phyloP scores from a whole-genome alignment of 2,329 filamentous ascomycete species.

The Fusarium pseudograminearum region DNA sequence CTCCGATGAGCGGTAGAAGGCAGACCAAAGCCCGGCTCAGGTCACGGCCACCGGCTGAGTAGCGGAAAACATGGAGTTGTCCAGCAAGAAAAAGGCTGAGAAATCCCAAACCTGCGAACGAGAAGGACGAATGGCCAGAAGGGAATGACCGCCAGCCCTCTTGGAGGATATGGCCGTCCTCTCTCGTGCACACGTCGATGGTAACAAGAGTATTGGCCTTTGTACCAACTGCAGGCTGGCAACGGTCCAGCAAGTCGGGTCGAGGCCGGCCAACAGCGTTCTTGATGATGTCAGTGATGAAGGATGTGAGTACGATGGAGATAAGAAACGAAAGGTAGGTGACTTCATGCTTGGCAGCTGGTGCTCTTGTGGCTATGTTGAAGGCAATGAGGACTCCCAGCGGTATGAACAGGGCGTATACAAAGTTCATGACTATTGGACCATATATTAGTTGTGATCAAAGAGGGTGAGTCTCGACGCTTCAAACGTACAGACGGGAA shows the following conservation, averaged over 20 bases:
- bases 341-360: constrained; percentile 84
- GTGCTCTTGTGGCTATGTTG: constrained; percentile 71
- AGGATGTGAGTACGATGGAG: constrained; percentile 78
- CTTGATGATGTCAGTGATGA: constrained; percentile 92
- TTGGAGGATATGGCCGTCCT: constrained; percentile 75
- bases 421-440: constrained; percentile 74
- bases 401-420: constrained; percentile 82
- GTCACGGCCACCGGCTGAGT: constrained; percentile 60
- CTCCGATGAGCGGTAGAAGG: constrained; percentile 69
- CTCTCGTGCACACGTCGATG: constrained; percentile 79
- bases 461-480: background rate
- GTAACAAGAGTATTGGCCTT: constrained; percentile 67
- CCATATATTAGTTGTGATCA: constrained; percentile 4
- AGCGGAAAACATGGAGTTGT: constrained; percentile 69
- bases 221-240: constrained; percentile 72
- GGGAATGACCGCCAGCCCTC: constrained; percentile 90
- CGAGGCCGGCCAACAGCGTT: constrained; percentile 83
- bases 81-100: constrained; percentile 77
- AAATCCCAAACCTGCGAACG: constrained; percentile 83
- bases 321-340: constrained; percentile 85
- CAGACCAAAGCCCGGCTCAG: constrained; percentile 69
- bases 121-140: constrained; percentile 82
- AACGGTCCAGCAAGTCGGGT: constrained; percentile 76
- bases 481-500: constrained; percentile 74
- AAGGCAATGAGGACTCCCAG: constrained; percentile 74